phyloP scores from a whole-genome alignment of 371 early-diverging fungal genomes.

The Mucor velutinosus region DNA sequence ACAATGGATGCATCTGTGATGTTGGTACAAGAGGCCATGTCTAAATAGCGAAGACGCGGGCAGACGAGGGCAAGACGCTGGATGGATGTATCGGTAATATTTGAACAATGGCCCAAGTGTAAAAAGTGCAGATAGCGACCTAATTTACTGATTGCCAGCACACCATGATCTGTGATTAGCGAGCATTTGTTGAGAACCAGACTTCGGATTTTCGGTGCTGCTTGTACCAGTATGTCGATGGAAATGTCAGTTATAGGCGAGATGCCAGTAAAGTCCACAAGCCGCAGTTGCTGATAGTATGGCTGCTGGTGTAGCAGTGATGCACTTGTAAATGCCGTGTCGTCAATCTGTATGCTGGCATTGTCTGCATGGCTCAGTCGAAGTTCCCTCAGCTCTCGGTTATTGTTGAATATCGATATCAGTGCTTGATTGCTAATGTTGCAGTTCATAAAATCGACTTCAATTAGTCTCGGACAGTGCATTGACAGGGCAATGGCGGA shows the following conservation, averaged over 20 bases:
- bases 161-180: slow-evolving; percentile 56
- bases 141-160: slow-evolving; percentile 50
- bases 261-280: slow-evolving; percentile 60
- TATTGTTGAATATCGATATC: slow-evolving; percentile 42
- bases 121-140: slow-evolving; percentile 63
- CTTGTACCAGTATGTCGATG: slow-evolving; percentile 44
- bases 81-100: slow-evolving; percentile 57
- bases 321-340: slow-evolving; percentile 42
- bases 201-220: slow-evolving; percentile 61
- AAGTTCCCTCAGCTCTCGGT: slow-evolving; percentile 58
- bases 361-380: slow-evolving; percentile 42
- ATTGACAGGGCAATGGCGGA: slow-evolving; percentile 51
- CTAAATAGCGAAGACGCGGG: slow-evolving; percentile 64
- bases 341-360: slow-evolving; percentile 26
- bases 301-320: slow-evolving; percentile 5
- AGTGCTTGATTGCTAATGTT: slow-evolving; percentile 50
- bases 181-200: slow-evolving; percentile 63
- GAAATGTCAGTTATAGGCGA: slow-evolving; percentile 52
- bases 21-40: slow-evolving; percentile 60
- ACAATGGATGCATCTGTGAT: slow-evolving; percentile 59
- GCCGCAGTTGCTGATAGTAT: slow-evolving; percentile 55
- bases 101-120: slow-evolving; percentile 62
- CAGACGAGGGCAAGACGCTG: slow-evolving; percentile 54
- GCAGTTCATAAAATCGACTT: slow-evolving; percentile 63
- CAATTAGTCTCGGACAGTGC: slow-evolving; percentile 59